Evolutionary conservation across 495 filamentous ascomycete species (phyloP).

Genomic region (Lophium mytilinum): DNA sequence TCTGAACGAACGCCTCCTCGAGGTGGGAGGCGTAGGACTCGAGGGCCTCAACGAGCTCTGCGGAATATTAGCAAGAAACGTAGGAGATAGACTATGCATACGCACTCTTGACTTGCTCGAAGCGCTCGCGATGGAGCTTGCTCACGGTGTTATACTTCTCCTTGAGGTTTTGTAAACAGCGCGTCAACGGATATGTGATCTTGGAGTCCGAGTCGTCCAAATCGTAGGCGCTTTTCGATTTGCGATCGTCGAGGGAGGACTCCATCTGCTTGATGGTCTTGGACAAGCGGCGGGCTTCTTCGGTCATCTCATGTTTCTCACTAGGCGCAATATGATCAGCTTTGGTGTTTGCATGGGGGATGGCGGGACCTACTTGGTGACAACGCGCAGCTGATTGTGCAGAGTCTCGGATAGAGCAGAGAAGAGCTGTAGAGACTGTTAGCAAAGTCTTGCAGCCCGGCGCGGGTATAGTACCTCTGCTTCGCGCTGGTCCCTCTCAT

Average conservation of each 20-base stretch:
- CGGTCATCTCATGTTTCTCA: constrained; percentile 79
- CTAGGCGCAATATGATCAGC: constrained; percentile 33
- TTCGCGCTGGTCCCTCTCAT: constrained; percentile 84
- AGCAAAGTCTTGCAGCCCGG: constrained; percentile 4
- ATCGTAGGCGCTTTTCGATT: constrained; percentile 51
- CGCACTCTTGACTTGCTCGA: constrained; percentile 91
- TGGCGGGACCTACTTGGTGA: constrained; percentile 47
- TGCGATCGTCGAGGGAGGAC: constrained; percentile 69
- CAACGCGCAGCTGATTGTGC: constrained; percentile 70
- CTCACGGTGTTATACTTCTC: constrained; percentile 75
- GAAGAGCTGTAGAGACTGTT: constrained; percentile 58
- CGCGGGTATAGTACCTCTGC: constrained; percentile 55
- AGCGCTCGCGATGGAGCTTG: constrained; percentile 78
- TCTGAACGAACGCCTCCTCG: constrained; percentile 71
- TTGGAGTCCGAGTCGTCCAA: constrained; percentile 57
- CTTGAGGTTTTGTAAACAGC: constrained; percentile 68
- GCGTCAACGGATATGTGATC: constrained; percentile 70
- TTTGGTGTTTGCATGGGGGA: not conserved
- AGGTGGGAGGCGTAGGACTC: constrained; percentile 93
- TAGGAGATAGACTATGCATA: not conserved
- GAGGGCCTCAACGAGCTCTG: constrained; percentile 86
- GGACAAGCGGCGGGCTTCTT: constrained; percentile 81
- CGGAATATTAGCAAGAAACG: constrained; percentile 7
- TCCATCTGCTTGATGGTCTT: constrained; percentile 88
- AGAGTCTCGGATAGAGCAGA: constrained; percentile 78